Base-by-base conservation (phyloP, 164 flowering plant species). In the Umbellularia californica region DNA sequence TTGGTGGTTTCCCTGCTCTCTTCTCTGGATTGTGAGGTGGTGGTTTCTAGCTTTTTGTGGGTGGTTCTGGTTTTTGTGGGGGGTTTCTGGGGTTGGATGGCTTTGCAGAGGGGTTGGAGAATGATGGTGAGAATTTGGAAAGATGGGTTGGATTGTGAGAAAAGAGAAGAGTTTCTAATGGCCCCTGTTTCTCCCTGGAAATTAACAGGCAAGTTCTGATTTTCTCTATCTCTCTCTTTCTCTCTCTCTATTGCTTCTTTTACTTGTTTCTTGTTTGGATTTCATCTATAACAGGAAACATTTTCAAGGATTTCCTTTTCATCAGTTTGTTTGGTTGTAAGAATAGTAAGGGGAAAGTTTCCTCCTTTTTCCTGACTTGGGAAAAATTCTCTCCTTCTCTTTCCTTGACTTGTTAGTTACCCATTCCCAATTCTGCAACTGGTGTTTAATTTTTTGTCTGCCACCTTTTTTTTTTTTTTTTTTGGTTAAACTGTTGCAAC, bases 1-100 rank as follows among this genome's bases (percentile, higher is more conserved):
- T 64, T 75, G 60, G 68, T 58, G 66, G 73, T 70, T 24, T 70
- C 73, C 17, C 60, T 75, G n/a, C 23, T 70, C 9, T 69, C 77
- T 62, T 75, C 68, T 25, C 12, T 62, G 6, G 76, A 74, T 12
- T 17, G 47, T 50, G 72, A 35, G 52, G 66, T 27, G 70, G 58
- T 51, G 64, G 64, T 58, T 13, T 66, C 51, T n/a, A 50, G 73
- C 13, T 69, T 30, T 41, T 13, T 63, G 19, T 75, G 72, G 77
- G 27, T 75, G 55, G 72, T 62, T 41, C 23, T 75, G 67, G 64
- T 71, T 20, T 19, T 71, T 23, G 68, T 58, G 11, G 35, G 62
- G 63, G 25, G 73, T 72, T 69, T 75, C 19, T 23, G 70, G 77
- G 64, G 71, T 23, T 41, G 68, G 69, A 27, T 22, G 41, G 35